Evolutionary conservation across 2,329 filamentous ascomycete genomes (phyloP), one percentile per base, ranked within the genome.

Genomic region (Aspergillus costaricaensis): DNA sequence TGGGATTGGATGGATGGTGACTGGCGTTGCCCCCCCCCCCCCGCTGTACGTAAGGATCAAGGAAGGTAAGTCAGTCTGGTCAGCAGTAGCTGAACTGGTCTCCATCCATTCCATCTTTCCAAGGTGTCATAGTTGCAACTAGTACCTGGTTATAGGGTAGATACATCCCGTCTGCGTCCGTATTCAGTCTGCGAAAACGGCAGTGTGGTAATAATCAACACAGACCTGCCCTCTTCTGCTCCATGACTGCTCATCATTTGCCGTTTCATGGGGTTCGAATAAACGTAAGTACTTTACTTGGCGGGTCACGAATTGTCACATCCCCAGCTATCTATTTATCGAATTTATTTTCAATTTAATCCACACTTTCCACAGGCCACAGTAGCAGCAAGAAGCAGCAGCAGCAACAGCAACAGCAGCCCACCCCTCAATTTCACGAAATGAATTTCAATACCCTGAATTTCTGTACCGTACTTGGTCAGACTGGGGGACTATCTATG

Each of bases 61-160:
- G 47, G 47, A 50, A 50, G 38, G 54, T 25, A 23, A 49, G 44
- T 49, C 44, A 9, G 47, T 25, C 15, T 30, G 23, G 23, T 27
- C 27, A 30, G 47, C 25, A 50, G 47, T 27, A 32, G 53, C 32
- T 36, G 32, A 36, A 36, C 12, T 14, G 32, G 53, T 55, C 44
- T 19, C 53, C 36, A 43, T 55, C 25, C 25, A 25, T 55, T 36
- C 32, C 32, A 36, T 36, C 32, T 36, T 50, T 32, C 23, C 36
- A 21, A 52, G 51, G 51, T 41, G 36, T 41, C 32, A 25, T 39
- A 39, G 36, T n/a, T 32, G 23, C 53, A 30, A 41, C 39, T 43
- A 55, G 23, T 41, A 44, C 52, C 52, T 36, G 52, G 39, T 43
- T 41, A 54, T 54, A 41, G 38, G 52, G 52, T 55, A 55, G 38